Percentiles rank a stretch among this genome's conserved stretches.
Conservation (phyloP, 805 yeast species). For the Candida sanyiensis region DNA sequence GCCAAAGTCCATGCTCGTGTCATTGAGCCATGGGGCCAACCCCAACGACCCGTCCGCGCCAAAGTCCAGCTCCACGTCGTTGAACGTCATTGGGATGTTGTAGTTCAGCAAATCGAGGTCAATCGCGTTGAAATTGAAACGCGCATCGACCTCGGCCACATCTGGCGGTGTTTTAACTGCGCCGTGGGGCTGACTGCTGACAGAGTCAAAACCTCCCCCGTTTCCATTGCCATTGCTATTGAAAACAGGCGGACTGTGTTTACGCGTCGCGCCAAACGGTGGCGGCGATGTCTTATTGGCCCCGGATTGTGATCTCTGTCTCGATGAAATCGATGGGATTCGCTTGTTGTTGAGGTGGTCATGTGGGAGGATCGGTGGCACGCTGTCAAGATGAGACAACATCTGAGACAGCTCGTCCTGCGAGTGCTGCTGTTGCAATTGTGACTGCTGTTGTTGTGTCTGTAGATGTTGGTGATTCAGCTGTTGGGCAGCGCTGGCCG, state of each 20-base stretch:
- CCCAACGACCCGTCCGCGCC: constrained; percentile 84
- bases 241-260: too few relatives aligned
- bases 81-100: constrained; percentile 10
- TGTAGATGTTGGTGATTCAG: neutral
- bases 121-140: constrained; percentile 3
- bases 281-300: constrained; percentile 10
- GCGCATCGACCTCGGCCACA: neutral
- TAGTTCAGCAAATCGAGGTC: constrained; percentile 13
- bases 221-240: neutral
- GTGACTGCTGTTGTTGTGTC: neutral
- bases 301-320: constrained; percentile 12
- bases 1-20: constrained; percentile 4
- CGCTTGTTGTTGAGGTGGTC: constrained; percentile 9
- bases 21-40: constrained; percentile 58
- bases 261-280: too few relatives aligned
- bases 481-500: neutral
- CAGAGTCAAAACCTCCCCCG: too few relatives aligned
- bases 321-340: constrained; percentile 8
- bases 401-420: constrained; percentile 21
- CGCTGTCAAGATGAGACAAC: constrained; percentile 23
- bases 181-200: too few relatives aligned
- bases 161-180: too few relatives aligned
- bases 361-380: constrained; percentile 24
- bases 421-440: neutral
- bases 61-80: constrained; percentile 42